Evolutionary conservation across 371 early-diverging fungal genomes (phyloP).

Genomic region (Nosema bombycis): DNA sequence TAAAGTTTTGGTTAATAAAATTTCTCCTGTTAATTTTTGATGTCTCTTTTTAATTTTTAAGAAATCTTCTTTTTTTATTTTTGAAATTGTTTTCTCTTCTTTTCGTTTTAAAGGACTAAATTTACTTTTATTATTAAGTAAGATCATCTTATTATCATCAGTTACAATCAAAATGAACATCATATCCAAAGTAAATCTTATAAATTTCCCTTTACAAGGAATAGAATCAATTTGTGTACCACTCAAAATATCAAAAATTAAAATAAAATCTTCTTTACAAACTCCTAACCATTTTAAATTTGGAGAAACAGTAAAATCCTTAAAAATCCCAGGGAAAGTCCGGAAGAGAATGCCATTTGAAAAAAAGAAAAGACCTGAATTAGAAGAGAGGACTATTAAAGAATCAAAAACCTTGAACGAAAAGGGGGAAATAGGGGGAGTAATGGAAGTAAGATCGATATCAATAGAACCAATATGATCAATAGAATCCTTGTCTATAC

Average conservation of each 20-base stretch:
- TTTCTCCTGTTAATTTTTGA: neutral
- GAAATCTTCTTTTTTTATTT: neutral
- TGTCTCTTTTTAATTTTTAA: neutral
- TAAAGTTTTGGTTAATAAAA: neutral
- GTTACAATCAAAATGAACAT: constrained; percentile 27
- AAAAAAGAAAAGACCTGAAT: neutral
- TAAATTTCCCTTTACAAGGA: constrained; percentile 14
- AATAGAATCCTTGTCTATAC: neutral
- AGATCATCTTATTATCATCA: constrained; percentile 13
- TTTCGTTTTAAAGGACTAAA: neutral
- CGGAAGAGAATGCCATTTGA: constrained; percentile 16
- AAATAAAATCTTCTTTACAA: neutral
- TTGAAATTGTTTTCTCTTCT: neutral
- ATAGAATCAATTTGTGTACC: constrained; percentile 17
- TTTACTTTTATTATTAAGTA: constrained; percentile 18
- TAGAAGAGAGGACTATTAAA: neutral
- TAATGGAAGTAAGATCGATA: too few species aligned
- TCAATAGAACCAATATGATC: too few species aligned
- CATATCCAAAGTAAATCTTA: constrained; percentile 32
- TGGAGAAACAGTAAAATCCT: constrained; percentile 10
- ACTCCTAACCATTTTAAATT: constrained; percentile 32
- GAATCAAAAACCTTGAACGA: neutral
- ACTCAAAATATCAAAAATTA: constrained; percentile 28
- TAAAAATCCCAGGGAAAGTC: constrained; percentile 9
- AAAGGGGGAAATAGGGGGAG: too few species aligned